Evolutionary conservation across 768 basidiomycete species (phyloP).

Genomic region (Tricholoma matsutake): DNA sequence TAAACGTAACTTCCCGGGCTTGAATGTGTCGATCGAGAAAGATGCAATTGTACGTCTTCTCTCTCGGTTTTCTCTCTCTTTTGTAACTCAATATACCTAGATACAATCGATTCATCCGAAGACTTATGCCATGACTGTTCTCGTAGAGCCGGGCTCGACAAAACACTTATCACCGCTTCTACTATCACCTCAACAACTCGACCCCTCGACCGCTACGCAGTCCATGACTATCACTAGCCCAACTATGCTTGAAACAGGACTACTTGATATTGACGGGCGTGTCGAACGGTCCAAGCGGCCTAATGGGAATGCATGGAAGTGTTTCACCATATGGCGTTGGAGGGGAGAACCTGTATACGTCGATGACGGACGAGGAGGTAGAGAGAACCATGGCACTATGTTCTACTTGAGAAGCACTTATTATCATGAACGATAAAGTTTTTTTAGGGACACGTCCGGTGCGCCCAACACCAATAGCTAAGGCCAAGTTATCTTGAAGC

Average conservation of each 20-base stretch:
- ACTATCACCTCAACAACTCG: slow-evolving; percentile 26
- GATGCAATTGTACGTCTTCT: slow-evolving; percentile 45
- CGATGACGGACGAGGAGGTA: slow-evolving; percentile 34
- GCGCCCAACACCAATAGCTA: no score
- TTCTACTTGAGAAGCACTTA: slow-evolving; percentile 46
- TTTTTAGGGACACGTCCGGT: no score
- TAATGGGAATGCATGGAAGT: slow-evolving; percentile 57
- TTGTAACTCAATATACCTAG: slow-evolving; percentile 24
- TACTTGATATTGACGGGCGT: slow-evolving; percentile 52
- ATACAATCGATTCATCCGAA: slow-evolving; percentile 43
- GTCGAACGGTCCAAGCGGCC: slow-evolving; percentile 39
- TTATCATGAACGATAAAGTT: slow-evolving; percentile 29
- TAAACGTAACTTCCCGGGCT: slow-evolving; percentile 41
- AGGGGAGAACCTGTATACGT: slow-evolving; percentile 25
- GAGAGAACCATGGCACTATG: slow-evolving; percentile 46
- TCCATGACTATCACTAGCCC: slow-evolving; percentile 40
- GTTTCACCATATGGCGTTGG: slow-evolving; percentile 54
- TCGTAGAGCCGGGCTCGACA: slow-evolving; percentile 36
- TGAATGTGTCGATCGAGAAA: slow-evolving; percentile 46
- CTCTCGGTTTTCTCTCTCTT: neutral
- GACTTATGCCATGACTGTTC: slow-evolving; percentile 39
- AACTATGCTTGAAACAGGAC: slow-evolving; percentile 45
- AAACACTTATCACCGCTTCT: slow-evolving; percentile 36
- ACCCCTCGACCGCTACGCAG: slow-evolving; percentile 27
- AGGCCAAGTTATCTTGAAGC: no score